A percentile compares a stretch with the other conserved stretches of the same genome.
Conservation (phyloP, 2,329 filamentous ascomycete genomes). For the Colletotrichum sp. region DNA sequence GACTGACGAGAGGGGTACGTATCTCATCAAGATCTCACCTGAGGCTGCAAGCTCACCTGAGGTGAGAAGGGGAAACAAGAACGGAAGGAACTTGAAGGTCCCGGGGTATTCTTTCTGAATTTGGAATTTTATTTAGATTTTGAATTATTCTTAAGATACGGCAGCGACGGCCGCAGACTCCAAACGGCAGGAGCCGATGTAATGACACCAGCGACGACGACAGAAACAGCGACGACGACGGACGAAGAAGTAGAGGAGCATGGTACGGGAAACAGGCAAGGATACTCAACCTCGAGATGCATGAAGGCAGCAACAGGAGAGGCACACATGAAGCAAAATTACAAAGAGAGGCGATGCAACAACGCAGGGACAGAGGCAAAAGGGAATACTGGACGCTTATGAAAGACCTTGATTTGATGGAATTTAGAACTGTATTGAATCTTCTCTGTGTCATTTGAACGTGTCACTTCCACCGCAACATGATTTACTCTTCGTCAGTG, state of each 20-base stretch:
- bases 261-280: background rate
- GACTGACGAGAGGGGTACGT: background rate
- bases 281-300: fast-evolving
- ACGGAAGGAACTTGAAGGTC: background rate
- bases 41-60: background rate
- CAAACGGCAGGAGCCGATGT: background rate
- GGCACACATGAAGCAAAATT: background rate
- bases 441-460: background rate
- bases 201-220: background rate
- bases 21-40: background rate
- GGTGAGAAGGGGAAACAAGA: background rate
- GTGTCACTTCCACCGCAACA: background rate
- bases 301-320: background rate
- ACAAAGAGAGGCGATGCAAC: background rate
- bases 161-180: too few species aligned
- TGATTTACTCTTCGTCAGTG: background rate
- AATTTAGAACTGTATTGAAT: background rate
- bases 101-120: background rate
- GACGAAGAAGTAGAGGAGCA: background rate
- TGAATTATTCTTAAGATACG: background rate
- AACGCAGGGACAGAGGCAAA: background rate
- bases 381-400: background rate
- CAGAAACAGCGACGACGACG: background rate
- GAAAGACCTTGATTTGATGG: background rate
- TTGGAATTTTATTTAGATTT: background rate